A percentile compares a stretch with the other conserved stretches of the same genome.
These are phyloP conservation scores for Barnettozyma populi DNA, from an alignment of 805 yeast genomes.

Conservation along the genomic window DNA sequence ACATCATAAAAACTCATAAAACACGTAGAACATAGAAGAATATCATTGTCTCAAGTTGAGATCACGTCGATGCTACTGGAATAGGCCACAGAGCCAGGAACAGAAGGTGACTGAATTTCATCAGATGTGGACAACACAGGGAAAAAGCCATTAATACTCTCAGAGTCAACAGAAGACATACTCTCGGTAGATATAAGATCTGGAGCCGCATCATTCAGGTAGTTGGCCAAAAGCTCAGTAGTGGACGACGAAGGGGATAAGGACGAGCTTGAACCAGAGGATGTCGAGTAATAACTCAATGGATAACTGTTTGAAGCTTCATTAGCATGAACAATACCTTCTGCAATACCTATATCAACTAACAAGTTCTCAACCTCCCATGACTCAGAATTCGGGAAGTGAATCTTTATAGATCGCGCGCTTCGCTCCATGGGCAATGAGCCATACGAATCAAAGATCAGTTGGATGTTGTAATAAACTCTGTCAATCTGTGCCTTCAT, in stretches of 20 bases:
- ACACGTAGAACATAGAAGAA: neutral
- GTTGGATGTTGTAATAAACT: constrained; percentile 37
- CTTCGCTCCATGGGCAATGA: constrained; percentile 55
- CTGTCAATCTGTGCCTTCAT: constrained; percentile 38
- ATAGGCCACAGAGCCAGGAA: constrained; percentile 1
- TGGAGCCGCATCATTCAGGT: constrained; percentile 17
- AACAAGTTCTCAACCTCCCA: constrained; percentile 51
- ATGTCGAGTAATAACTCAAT: neutral
- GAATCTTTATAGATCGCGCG: constrained; percentile 43
- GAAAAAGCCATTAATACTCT: constrained; percentile 5
- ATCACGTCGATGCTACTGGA: neutral
- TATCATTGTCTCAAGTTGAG: neutral
- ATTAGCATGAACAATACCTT: constrained; percentile 48
- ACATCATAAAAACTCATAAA: neutral
- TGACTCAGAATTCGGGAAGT: constrained; percentile 67
- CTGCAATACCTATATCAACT: constrained; percentile 51
- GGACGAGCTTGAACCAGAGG: constrained; percentile 7
- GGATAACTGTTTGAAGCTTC: constrained; percentile 11
- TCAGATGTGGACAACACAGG: constrained; percentile 7
- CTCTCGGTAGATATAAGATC: constrained; percentile 15
- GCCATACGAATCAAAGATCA: constrained; percentile 51
- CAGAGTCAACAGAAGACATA: constrained; percentile 7
- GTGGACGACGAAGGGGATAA: constrained; percentile 1
- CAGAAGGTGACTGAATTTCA: constrained; percentile 7
- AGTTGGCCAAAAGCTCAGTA: constrained; percentile 3